These are phyloP conservation scores for Boechera stricta DNA, from an alignment of 345 rosid species.

Conservation along the genomic window DNA sequence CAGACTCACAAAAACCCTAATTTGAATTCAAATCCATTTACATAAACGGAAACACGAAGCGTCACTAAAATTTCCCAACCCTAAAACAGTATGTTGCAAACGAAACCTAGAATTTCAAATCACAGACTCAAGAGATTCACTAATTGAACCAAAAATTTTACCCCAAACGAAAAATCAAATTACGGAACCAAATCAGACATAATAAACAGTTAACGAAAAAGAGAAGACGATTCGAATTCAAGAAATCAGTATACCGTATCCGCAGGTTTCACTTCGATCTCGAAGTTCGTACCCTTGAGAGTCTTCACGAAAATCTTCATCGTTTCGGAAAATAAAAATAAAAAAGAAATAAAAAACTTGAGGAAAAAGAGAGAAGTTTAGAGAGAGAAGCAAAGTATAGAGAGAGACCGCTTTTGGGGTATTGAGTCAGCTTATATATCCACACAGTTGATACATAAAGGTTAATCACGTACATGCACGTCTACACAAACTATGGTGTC, in stretches of 20 bases:
- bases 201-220: slow-evolving; percentile 13
- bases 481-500: slow-evolving; percentile 2
- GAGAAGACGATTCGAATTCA: slow-evolving; percentile 8
- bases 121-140: slow-evolving; percentile 30
- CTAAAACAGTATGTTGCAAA: neutral
- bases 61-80: slow-evolving; percentile 5
- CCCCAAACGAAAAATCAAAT: neutral
- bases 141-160: neutral
- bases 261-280: slow-evolving; percentile 67
- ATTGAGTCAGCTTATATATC: slow-evolving; percentile 35
- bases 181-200: slow-evolving; percentile 37
- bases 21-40: slow-evolving; percentile 14
- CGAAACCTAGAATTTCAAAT: slow-evolving; percentile 35
- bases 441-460: slow-evolving; percentile 11
- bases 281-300: slow-evolving; percentile 74
- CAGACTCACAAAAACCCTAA: slow-evolving; percentile 40
- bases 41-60: slow-evolving; percentile 15
- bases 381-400: slow-evolving; percentile 44
- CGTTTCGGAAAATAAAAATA: slow-evolving; percentile 16
- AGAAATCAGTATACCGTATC: slow-evolving; percentile 51
- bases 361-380: slow-evolving; percentile 32
- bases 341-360: slow-evolving; percentile 4
- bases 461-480: slow-evolving; percentile 3
- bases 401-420: slow-evolving; percentile 39
- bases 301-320: slow-evolving; percentile 83